Evolutionary conservation across 352 stramenopile species (phyloP), one percentile per base, ranked within the genome.

Genomic region (Phytophthora constricta): DNA sequence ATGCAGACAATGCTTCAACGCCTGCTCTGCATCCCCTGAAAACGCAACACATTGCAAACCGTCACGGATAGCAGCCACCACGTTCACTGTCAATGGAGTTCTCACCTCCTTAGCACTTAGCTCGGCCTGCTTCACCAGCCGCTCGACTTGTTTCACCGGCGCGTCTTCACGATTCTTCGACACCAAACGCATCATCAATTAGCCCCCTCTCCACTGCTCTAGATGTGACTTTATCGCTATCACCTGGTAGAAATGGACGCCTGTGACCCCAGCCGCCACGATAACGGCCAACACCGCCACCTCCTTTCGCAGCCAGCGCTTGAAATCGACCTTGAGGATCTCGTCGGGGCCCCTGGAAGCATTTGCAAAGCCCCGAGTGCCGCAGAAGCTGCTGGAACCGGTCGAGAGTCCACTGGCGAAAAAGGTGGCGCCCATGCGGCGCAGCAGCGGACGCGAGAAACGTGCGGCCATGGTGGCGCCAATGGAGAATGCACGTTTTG

Each of bases 231-330:
- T n/a, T 43, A 45, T 53, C n/a, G 20, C n/a, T 16, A 14, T 23
- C 45, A 91, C 82, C 68, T 88, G 75, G 49, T 93, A 95, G 43
- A 90, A 81, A 14, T 89, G 82, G 1, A 95, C 72, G 20, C 82
- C 86, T 11, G 68, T 66, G 41, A 72, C 68, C 50, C 86, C 86
- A 16, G 74, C 58, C 26, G 72, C 58, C 42, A 87, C 53, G 63
- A 95, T 70, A 1, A 70, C 58, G 10, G 65, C 51, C 22, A 95
- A 54, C 26, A 95, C 23, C 33, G 59, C 53, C 14, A 75, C 65
- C 54, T 95, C 86, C 27, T 80, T 77, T 25, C 75, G 64, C 26
- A 88, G 25, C 82, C 85, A 92, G 23, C 70, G 80, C 23, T 72
- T 74, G 45, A 95, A 95, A 27, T 95, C 82, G 7, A 48, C 53